phyloP scores from a whole-genome alignment of 805 yeast species.

The Kurtzmaniella fragi region DNA sequence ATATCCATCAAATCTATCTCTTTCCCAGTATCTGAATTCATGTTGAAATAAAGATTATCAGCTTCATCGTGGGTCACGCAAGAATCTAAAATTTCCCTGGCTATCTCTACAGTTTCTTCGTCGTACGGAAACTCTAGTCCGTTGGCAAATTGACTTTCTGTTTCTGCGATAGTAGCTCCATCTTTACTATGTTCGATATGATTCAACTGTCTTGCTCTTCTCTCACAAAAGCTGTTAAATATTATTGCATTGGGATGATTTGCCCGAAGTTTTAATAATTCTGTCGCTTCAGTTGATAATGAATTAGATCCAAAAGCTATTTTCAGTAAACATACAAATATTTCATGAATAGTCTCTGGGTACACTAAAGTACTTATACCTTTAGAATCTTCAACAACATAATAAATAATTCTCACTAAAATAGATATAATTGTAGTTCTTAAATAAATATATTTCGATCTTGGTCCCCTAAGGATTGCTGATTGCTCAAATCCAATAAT shows the following conservation, averaged over 20 bases:
- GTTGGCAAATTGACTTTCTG: constrained; percentile 45
- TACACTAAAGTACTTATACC: constrained; percentile 29
- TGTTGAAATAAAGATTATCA: constrained; percentile 64
- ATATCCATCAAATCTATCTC: constrained; percentile 16
- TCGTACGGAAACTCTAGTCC: constrained; percentile 62
- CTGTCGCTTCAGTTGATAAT: constrained; percentile 31
- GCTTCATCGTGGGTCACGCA: constrained; percentile 75
- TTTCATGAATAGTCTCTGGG: constrained; percentile 39
- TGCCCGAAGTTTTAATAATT: constrained; percentile 18
- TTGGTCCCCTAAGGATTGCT: constrained; percentile 38
- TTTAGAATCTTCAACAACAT: constrained; percentile 29
- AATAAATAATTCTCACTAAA: constrained; percentile 34
- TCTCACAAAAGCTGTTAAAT: constrained; percentile 44
- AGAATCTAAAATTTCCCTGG: constrained; percentile 64
- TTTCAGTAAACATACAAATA: constrained; percentile 48
- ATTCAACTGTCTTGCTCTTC: constrained; percentile 31
- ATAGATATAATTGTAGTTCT: constrained; percentile 38
- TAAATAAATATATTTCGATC: constrained; percentile 32
- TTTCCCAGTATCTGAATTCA: constrained; percentile 33
- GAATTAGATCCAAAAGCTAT: constrained; percentile 47
- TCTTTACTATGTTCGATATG: constrained; percentile 19
- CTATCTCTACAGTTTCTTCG: constrained; percentile 58
- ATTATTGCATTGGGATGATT: constrained; percentile 20
- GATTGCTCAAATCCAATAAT: constrained; percentile 48
- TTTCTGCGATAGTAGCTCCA: constrained; percentile 21